Base-by-base conservation (phyloP, 768 basidiomycete species). In the Psilocybe azurescens region DNA sequence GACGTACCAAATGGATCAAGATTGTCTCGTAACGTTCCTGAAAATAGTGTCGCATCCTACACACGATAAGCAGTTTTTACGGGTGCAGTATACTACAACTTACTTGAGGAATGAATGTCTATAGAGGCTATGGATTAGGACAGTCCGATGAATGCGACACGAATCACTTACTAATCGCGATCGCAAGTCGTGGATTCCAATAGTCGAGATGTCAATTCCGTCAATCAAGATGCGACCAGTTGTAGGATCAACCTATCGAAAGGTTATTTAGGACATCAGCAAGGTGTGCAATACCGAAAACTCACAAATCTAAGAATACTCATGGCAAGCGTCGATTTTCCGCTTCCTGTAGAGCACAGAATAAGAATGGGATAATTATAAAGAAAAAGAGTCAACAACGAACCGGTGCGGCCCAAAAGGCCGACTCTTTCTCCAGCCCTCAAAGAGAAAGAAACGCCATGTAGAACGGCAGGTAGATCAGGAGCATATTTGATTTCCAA, bases 291-390 rank as follows among this genome's bases (percentile, higher is more conserved):
- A 53, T 39, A 53, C 59, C 20, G 44, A 46, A n/a, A 20, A 79
- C 87, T 56, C 67, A 89, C 89, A 68, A 96, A 95, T 65, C 93
- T 85, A 55, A 96, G 74, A 14, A 96, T 78, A 68, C 90, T 90
- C 91, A 93, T 93, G 0, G 93, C 93, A 55, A 96, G 78, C 0
- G 93, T 94, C 14, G 88, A 89, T 73, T 93, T 93, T 11, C 91
- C 91, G 64, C 89, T 91, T 3, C 90, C 89, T 83, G 57, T 30
- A 65, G 86, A 89, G 1, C 86, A 88, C 78, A 33, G 9, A 79
- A 14, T 56, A 3, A 54, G 49, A 10, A 58, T 47, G 54, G 30
- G 6, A 13, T 8, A 28, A 2, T 44, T 28, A 16, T 32, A 20
- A 13, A 20, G 44, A 0, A 11, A 9, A 3, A 60, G 6, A 44